phyloP scores from a whole-genome alignment of 2,329 filamentous ascomycete species.

The Albifimbria verrucaria region DNA sequence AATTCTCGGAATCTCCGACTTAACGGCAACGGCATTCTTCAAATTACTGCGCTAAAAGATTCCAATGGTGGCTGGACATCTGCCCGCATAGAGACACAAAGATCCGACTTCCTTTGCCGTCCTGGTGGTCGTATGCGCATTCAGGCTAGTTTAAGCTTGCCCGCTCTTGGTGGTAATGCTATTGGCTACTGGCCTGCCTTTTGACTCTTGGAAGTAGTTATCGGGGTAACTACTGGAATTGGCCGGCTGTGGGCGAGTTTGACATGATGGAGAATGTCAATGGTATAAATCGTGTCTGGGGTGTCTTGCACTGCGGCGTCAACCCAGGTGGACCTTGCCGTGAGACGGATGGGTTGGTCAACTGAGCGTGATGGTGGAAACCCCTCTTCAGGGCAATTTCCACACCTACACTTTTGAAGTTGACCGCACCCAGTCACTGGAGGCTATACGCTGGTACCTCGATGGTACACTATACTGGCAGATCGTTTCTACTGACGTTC shows the following conservation, averaged over 20 bases:
- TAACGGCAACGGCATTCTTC: conserved; percentile 30
- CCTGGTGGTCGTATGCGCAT: conserved; percentile 6
- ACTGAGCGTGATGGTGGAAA: conserved; percentile 3
- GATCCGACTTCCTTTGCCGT: conserved; percentile 4
- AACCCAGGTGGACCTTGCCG: conserved; percentile 37
- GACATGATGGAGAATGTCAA: conserved; percentile 43
- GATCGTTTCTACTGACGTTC: conserved; percentile 5
- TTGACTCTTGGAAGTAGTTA: conserved; percentile 38
- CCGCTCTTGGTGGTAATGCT: conserved; percentile 4
- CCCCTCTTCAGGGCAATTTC: conserved; percentile 22
- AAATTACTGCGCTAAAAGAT: conserved; percentile 28
- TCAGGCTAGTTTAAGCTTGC: conserved; percentile 5
- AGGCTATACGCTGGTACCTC: conserved; percentile 32
- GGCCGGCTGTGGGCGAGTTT: conserved; percentile 41
- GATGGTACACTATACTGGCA: conserved; percentile 25
- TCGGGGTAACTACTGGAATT: conserved; percentile 34
- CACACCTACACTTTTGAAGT: conserved; percentile 29
- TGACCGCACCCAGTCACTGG: conserved; percentile 25
- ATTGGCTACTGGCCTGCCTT: conserved; percentile 39
- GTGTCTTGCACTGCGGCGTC: conserved; percentile 40
- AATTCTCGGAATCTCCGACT: conserved; percentile 36
- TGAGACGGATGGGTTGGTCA: conserved; percentile 21
- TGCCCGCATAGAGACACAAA: conserved; percentile 37
- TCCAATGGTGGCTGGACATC: conserved; percentile 37
- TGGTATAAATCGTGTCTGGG: conserved; percentile 29